Conservation (phyloP, 2,329 filamentous ascomycete species). For the Penicillium sclerotigenum region DNA sequence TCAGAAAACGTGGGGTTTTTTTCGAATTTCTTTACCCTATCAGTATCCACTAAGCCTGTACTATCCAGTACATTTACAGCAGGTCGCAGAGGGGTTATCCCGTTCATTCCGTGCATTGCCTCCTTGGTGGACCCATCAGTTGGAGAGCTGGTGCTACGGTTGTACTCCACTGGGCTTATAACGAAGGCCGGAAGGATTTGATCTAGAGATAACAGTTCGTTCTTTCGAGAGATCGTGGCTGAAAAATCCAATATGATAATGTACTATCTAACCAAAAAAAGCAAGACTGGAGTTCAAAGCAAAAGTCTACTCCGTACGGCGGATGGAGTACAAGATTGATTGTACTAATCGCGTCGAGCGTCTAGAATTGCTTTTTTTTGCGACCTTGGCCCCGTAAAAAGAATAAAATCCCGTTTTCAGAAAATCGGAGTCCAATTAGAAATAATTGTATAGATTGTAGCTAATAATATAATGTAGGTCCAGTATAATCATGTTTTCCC, state of each 20-base stretch:
- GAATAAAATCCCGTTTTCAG: background rate
- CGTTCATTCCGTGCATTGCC: constrained; percentile 11
- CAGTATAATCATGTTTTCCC: background rate
- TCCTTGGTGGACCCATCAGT: constrained; percentile 10
- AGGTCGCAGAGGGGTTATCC: background rate
- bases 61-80: background rate
- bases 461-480: background rate
- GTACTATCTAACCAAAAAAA: background rate
- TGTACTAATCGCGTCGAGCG: background rate
- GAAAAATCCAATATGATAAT: background rate
- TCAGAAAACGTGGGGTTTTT: constrained; percentile 1
- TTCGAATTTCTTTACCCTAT: background rate
- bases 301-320: background rate
- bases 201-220: background rate
- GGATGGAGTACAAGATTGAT: background rate
- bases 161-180: constrained; percentile 5
- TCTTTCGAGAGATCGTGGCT: background rate
- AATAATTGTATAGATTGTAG: background rate
- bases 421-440: background rate
- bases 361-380: background rate
- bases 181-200: background rate
- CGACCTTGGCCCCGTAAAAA: background rate
- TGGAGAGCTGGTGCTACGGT: constrained; percentile 2
- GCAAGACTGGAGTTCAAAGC: background rate
- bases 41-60: background rate